Evolutionary conservation across 305 asterid species (phyloP).

Genomic region (Petunia hybrid): DNA sequence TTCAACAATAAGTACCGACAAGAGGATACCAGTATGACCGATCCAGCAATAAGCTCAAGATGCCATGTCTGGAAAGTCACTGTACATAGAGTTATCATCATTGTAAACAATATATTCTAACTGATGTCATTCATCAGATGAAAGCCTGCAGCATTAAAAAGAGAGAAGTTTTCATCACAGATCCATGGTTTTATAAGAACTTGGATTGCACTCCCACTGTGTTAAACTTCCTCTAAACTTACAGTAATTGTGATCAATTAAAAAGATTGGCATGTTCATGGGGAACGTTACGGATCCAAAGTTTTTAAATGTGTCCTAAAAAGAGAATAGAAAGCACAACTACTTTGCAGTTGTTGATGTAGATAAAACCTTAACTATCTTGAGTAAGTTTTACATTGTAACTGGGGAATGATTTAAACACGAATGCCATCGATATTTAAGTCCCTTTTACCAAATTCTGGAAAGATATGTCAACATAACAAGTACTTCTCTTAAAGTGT

Average conservation of each 20-base stretch:
- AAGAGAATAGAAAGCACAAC: neutral
- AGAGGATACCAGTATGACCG: constrained; percentile 71
- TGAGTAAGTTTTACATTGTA: neutral
- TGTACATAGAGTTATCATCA: constrained; percentile 44
- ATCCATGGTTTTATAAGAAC: neutral
- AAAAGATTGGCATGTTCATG: neutral
- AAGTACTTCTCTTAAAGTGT: neutral
- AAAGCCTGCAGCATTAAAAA: constrained; percentile 7
- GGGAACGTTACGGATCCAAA: neutral
- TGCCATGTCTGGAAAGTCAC: constrained; percentile 79
- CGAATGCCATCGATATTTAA: neutral
- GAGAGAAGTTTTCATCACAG: neutral
- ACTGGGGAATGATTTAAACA: neutral
- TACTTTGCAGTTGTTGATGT: neutral
- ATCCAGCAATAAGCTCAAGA: constrained; percentile 71
- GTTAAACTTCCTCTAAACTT: neutral
- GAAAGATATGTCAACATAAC: neutral
- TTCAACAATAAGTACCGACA: constrained; percentile 75
- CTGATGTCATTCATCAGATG: neutral
- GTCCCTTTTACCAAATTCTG: constrained; percentile 5
- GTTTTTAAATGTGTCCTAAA: neutral
- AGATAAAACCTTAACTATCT: neutral
- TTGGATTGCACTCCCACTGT: neutral
- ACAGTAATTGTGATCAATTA: neutral
- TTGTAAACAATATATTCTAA: neutral